A percentile compares a stretch with the other conserved stretches of the same genome.
Evolutionary conservation across 2,329 filamentous ascomycete species (phyloP).

Genomic region (Dactylellina drechsleri): DNA sequence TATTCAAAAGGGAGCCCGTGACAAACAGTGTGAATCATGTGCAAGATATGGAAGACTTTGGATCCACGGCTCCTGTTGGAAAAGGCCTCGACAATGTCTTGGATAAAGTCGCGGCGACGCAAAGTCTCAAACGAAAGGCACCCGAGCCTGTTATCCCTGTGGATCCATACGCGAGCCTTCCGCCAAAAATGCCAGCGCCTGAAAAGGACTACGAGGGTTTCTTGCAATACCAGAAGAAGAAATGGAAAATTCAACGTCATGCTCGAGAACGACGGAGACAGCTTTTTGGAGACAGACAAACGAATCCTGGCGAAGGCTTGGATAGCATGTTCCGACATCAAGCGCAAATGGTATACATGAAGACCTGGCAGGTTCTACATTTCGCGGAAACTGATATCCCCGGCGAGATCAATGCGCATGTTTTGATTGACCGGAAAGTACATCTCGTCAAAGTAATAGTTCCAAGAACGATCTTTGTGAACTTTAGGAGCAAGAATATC

Average conservation of each 20-base stretch:
- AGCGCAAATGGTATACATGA: slow-evolving; percentile 87
- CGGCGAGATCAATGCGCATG: slow-evolving; percentile 86
- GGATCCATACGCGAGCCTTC: slow-evolving; percentile 84
- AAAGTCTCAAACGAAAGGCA: slow-evolving; percentile 78
- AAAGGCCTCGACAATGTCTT: slow-evolving; percentile 70
- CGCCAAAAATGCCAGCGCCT: slow-evolving; percentile 83
- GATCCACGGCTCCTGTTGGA: slow-evolving; percentile 73
- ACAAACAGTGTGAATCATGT: slow-evolving; percentile 31
- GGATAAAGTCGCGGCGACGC: slow-evolving; percentile 65
- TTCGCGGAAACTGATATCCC: slow-evolving; percentile 82
- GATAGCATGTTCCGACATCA: slow-evolving; percentile 87
- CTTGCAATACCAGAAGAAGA: slow-evolving; percentile 93
- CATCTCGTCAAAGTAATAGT: slow-evolving; percentile 89
- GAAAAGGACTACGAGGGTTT: slow-evolving; percentile 88
- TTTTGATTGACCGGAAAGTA: slow-evolving; percentile 92
- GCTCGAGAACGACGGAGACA: slow-evolving; percentile 85
- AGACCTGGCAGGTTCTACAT: slow-evolving; percentile 94
- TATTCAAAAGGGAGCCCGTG: slow-evolving; percentile 69
- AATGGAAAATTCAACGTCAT: slow-evolving; percentile 98
- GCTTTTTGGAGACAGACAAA: slow-evolving; percentile 85
- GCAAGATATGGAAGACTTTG: slow-evolving; percentile 77
- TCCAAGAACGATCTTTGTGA: slow-evolving; percentile 87
- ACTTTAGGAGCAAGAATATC: slow-evolving; percentile 85
- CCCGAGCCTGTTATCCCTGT: slow-evolving; percentile 73
- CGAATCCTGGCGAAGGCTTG: slow-evolving; percentile 70